A percentile compares a stretch with the other conserved stretches of the same genome.
Evolutionary conservation across 495 filamentous ascomycete genomes (phyloP).

Genomic region (Aspergillus sparsus): DNA sequence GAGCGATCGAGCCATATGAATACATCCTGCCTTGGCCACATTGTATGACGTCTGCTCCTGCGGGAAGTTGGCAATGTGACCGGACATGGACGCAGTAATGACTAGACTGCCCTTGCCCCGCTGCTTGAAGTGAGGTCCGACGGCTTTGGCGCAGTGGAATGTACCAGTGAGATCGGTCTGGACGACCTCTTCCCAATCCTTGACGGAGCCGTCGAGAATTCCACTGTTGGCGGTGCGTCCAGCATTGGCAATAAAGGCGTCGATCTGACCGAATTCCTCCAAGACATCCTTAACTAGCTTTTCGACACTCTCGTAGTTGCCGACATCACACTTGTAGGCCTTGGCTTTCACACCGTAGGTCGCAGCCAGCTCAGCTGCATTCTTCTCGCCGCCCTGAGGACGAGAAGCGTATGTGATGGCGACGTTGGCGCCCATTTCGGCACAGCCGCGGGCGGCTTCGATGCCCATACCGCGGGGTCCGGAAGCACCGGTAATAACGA

Average conservation of each 20-base stretch:
- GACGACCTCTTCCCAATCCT: conserved; percentile 69
- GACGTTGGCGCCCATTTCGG: conserved; percentile 71
- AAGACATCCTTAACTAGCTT: conserved; percentile 55
- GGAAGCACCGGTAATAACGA: conserved; percentile 70
- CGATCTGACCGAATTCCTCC: conserved; percentile 64
- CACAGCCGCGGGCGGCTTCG: conserved; percentile 70
- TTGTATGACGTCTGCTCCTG: conserved; percentile 84
- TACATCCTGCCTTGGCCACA: conserved; percentile 66
- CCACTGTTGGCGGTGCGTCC: conserved; percentile 64
- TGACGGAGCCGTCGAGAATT: conserved; percentile 62
- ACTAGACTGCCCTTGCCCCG: conserved; percentile 61
- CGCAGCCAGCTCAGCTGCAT: conserved; percentile 58
- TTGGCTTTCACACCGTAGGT: conserved; percentile 67
- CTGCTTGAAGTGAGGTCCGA: conserved; percentile 64
- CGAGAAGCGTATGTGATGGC: conserved; percentile 68
- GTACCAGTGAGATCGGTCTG: conserved; percentile 64
- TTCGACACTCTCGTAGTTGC: conserved; percentile 52
- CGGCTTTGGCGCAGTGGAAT: conserved; percentile 69
- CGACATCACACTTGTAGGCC: conserved; percentile 62
- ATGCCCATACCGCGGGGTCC: conserved; percentile 71
- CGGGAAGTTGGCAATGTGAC: conserved; percentile 76
- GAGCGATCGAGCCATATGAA: conserved; percentile 59
- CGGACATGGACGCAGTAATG: conserved; percentile 67
- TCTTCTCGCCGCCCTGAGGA: conserved; percentile 61
- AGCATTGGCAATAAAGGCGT: conserved; percentile 69